Evolutionary conservation across 805 yeast species (phyloP).

Genomic region (Ogataea corticis): DNA sequence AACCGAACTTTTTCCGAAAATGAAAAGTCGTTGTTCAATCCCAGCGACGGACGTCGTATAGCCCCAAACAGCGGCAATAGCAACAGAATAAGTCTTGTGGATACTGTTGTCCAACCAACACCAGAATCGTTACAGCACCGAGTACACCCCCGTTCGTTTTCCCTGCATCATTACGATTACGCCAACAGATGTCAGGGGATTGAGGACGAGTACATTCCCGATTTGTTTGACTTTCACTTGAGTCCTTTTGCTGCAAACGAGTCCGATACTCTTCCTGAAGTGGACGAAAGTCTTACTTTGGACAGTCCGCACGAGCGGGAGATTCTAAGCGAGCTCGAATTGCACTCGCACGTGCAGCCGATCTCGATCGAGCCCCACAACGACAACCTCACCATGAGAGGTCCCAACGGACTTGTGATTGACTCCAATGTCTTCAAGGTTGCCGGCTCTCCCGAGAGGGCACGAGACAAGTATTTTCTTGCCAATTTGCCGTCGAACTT

Average conservation of each 20-base stretch:
- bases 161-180: constrained; percentile 1
- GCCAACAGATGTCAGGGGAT: constrained; percentile 41
- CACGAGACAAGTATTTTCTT: constrained; percentile 43
- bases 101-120: neutral
- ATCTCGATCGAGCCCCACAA: constrained; percentile 23
- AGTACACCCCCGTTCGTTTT: neutral
- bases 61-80: constrained; percentile 4
- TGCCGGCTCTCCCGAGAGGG: constrained; percentile 35
- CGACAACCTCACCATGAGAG: neutral
- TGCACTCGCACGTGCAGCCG: constrained; percentile 32
- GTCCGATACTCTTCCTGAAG: neutral
- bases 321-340: constrained; percentile 14
- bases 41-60: constrained; percentile 30
- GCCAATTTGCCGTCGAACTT: constrained; percentile 50
- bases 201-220: constrained; percentile 79
- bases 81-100: constrained; percentile 3
- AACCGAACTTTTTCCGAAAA: constrained; percentile 57
- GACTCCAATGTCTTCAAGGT: constrained; percentile 22
- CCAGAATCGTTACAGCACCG: neutral
- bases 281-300: constrained; percentile 8
- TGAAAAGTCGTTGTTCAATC: constrained; percentile 61
- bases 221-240: constrained; percentile 42
- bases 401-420: constrained; percentile 12
- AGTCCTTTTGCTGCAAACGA: constrained; percentile 16
- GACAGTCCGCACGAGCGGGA: constrained; percentile 15